Evolutionary conservation across 495 filamentous ascomycete genomes (phyloP).

Genomic region (Acidomyces sp.): DNA sequence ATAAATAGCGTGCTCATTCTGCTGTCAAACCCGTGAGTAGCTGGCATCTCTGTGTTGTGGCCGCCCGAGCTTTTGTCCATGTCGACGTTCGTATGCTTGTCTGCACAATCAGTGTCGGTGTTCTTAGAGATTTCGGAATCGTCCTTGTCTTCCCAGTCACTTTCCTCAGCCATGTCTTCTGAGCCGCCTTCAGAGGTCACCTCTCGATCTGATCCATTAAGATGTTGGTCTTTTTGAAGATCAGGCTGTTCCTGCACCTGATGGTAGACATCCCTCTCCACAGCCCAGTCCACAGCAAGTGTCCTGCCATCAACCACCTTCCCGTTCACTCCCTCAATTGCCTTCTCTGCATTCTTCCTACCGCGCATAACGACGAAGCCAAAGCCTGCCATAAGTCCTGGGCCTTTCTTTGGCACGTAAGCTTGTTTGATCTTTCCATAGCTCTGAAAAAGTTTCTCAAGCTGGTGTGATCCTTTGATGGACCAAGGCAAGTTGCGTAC

Average conservation of each 20-base stretch:
- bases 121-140: conserved; percentile 20
- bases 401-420: conserved; percentile 62
- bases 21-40: conserved; percentile 24
- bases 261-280: conserved; percentile 80
- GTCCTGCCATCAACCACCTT: conserved; percentile 76
- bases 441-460: conserved; percentile 61
- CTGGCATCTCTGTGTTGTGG: conserved; percentile 13
- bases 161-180: conserved; percentile 22
- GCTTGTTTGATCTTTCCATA: conserved; percentile 82
- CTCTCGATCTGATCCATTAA: conserved; percentile 24
- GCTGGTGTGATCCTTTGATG: conserved; percentile 69
- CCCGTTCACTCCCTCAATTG: conserved; percentile 72
- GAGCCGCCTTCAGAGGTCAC: not conserved
- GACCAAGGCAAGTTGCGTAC: conserved; percentile 94
- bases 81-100: conserved; percentile 24
- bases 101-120: conserved; percentile 32
- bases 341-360: conserved; percentile 82
- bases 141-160: conserved; percentile 26
- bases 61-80: conserved; percentile 25
- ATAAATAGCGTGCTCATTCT: conserved; percentile 74
- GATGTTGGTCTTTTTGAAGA: conserved; percentile 19
- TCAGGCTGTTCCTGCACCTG: conserved; percentile 35
- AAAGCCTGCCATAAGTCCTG: conserved; percentile 63
- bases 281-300: conserved; percentile 90
- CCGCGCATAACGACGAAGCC: conserved; percentile 84